Conservation (phyloP, 306 rosid species). For the Cicer pinnatifidum region DNA sequence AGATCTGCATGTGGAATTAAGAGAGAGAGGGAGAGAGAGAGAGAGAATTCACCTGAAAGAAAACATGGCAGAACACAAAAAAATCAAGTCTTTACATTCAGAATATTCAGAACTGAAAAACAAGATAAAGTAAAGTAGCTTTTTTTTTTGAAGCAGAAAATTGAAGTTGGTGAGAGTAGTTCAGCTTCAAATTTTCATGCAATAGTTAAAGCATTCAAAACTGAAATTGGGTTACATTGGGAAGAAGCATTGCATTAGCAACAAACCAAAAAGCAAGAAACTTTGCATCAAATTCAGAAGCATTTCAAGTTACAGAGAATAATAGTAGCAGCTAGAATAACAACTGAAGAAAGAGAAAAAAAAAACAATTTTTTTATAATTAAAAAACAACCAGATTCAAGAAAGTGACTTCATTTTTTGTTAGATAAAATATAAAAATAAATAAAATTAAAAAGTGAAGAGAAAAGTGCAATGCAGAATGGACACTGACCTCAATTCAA, state of each 20-base stretch:
- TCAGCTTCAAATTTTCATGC: slow-evolving; percentile 36
- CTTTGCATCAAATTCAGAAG: slow-evolving; percentile 46
- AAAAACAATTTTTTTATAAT: not conserved
- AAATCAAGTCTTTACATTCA: slow-evolving; percentile 40
- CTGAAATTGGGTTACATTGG: slow-evolving; percentile 38
- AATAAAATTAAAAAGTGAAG: slow-evolving; percentile 8
- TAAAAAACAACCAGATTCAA: slow-evolving; percentile 2
- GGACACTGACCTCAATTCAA: slow-evolving; percentile 42
- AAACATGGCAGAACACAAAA: slow-evolving; percentile 26
- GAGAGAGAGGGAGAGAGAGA: not conserved
- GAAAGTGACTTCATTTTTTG: slow-evolving; percentile 46
- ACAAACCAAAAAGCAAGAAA: slow-evolving; percentile 37
- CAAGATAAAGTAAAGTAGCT: not conserved
- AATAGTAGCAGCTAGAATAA: slow-evolving; percentile 24
- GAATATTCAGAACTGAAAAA: slow-evolving; percentile 45
- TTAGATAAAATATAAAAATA: slow-evolving; percentile 4
- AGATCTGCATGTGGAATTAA: slow-evolving; percentile 59
- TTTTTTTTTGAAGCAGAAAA: slow-evolving; percentile 40
- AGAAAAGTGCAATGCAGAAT: slow-evolving; percentile 42
- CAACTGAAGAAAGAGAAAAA: slow-evolving; percentile 38
- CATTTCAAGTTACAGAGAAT: slow-evolving; percentile 42
- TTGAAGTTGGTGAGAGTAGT: slow-evolving; percentile 9
- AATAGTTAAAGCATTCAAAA: slow-evolving; percentile 12
- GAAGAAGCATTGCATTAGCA: slow-evolving; percentile 1
- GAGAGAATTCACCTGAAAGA: slow-evolving; percentile 45